Percentiles rank a stretch among this genome's conserved stretches.
These are phyloP conservation scores for Boletus rufocinnamomeus DNA, from an alignment of 768 basidiomycete genomes.

Conservation along the genomic window DNA sequence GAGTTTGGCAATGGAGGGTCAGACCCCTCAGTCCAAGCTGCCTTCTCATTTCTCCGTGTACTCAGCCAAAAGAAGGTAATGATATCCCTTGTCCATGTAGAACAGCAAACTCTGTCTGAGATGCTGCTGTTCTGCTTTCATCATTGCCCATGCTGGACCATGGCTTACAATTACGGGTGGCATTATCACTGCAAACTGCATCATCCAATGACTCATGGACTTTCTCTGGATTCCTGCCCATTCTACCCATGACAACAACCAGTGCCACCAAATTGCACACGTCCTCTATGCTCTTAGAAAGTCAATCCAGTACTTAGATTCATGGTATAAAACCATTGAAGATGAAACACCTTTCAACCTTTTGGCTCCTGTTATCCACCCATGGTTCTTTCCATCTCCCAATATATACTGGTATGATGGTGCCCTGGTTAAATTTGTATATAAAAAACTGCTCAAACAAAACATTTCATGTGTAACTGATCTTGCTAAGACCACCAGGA, in stretches of 20 bases:
- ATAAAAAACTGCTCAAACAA: constrained; percentile 20
- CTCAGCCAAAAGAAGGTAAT: too few species aligned
- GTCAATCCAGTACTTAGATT: constrained; percentile 11
- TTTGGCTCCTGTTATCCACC: not conserved
- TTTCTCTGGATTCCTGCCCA: constrained; percentile 29
- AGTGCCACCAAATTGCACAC: constrained; percentile 15
- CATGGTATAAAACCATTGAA: constrained; percentile 24
- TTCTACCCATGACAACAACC: constrained; percentile 20
- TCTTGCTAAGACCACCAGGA: constrained; percentile 15
- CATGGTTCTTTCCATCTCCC: constrained; percentile 26
- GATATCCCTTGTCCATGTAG: too few species aligned
- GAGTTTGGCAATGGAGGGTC: too few species aligned
- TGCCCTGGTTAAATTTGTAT: constrained; percentile 16
- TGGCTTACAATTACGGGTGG: constrained; percentile 37
- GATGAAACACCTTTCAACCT: not conserved
- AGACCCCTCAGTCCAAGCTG: too few species aligned
- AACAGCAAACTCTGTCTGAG: constrained; percentile 1
- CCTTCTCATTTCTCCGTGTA: too few species aligned
- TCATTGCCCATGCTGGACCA: constrained; percentile 20
- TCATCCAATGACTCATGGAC: constrained; percentile 40
- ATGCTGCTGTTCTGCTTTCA: constrained; percentile 35
- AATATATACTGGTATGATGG: not conserved
- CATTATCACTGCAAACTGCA: constrained; percentile 26
- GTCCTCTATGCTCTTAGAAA: constrained; percentile 26
- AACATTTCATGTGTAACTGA: constrained; percentile 26